Evolutionary conservation across 2,329 filamentous ascomycete species (phyloP), one percentile per base, ranked within the genome.

Genomic region (Beauveria scarabaeidicola): DNA sequence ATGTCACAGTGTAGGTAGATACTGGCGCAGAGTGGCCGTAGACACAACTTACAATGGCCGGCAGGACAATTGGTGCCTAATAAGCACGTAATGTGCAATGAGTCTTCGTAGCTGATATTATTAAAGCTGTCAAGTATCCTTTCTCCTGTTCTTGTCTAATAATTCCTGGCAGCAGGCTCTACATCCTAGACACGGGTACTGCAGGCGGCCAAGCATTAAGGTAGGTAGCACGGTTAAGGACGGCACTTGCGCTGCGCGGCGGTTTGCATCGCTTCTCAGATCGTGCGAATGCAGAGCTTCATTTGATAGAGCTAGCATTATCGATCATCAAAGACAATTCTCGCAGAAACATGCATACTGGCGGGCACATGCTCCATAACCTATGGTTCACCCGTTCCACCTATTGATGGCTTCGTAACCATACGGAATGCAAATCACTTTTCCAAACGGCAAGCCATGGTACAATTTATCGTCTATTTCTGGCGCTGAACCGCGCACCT

Each of bases 391-490:
- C 19, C 38, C 32, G 15, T 11, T n/a, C 2, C 32, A 21, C 3
- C 15, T 4, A 29, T 21, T 17, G 1, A 13, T 32, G 36, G 46
- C 46, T 6, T 41, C 15, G 21, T n/a, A 21, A 4, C 15, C 23
- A 38, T 25, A 25, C 44, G 25, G 32, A 40, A 57, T 32, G 29
- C 11, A 5, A 3, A 27, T 58, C 46, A 58, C 55, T 8, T 3
- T 7, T 8, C 2, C 3, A 51, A 19, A 58, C 15, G 36, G 2
- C 9, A 50, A 7, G 9, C 3, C 9, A 47, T 25, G 38, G 46
- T 40, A 60, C 13, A 47, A 46, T 51, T 17, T 50, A 48, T 55
- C 25, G 19, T 60, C 58, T 55, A 55, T 55, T 55, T 55, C 32
- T 19, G 51, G 52, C 52, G 58, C 44, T 36, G 5, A 43, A 36